Evolutionary conservation across 768 basidiomycete species (phyloP), one percentile per base, ranked within the genome.

Genomic region (Coprinellus aureogranulatus): DNA sequence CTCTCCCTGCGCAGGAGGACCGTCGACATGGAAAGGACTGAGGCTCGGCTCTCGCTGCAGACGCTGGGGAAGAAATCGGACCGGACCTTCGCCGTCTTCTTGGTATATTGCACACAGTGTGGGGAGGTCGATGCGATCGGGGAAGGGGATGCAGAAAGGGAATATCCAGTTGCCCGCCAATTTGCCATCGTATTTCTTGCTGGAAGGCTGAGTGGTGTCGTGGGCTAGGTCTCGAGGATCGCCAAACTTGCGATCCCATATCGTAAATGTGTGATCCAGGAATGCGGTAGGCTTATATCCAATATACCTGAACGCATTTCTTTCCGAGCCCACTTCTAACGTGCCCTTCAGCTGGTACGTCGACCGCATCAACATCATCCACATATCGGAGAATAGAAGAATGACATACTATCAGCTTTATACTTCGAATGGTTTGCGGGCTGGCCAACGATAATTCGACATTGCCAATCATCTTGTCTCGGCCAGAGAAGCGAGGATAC

Each of bases 381-480:
- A 16, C 22, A 52, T 20, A 28, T 37, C 10, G 3, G 12, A 30
- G 2, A 10, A 2, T 52, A 22, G 9, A 18, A n/a, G 31, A 52
- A 34, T 1, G 31, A 39, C 55, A 5, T 47, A 55, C 55, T 16
- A 37, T 22, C 5, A 57, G 12, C 18, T 57, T 40, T 30, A 57
- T 57, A 16, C 28, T 34, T 16, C 20, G 37, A 16, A 57, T 57
- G 47, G 37, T 57, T 22, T 57, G 55, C 9, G 46, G 28, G n/a
- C 55, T 41, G 16, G 46, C 8, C 9, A 57, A 28, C 14, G 30
- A 25, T 1, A 57, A 23, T n/a, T 57, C 55, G 5, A 57, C 31
- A 30, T 44, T 50, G 5, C 55, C 55, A 2, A 48, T 14, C 22
- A 57, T 50, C 6, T 27, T 37, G 16, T 57, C 55, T 10, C 20